Conservation (phyloP, 2,329 filamentous ascomycete genomes). For the Scedosporium dehoogii region DNA sequence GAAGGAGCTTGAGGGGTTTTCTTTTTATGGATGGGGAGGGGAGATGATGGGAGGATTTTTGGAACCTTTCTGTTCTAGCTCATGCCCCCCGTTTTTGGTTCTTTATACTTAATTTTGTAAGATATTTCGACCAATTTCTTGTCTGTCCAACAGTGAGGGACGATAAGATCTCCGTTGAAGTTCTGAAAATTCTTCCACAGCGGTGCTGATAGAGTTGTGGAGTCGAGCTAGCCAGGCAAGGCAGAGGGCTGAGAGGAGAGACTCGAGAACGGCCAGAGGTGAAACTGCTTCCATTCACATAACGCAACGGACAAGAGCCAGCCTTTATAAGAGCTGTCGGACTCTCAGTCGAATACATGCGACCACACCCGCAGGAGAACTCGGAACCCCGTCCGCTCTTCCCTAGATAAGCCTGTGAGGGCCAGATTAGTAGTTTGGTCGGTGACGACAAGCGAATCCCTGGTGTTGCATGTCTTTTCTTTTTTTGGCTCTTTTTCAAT, state of each 20-base stretch:
- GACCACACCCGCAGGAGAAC: neutral
- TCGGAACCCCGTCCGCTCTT: neutral
- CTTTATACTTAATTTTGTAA: too few relatives aligned
- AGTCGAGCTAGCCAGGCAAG: too few relatives aligned
- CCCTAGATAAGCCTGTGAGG: neutral
- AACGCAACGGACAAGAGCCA: neutral
- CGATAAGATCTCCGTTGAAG: too few relatives aligned
- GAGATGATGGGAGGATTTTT: too few relatives aligned
- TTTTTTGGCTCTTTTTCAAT: neutral
- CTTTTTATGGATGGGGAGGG: too few relatives aligned
- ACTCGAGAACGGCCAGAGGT: neutral
- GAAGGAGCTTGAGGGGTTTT: too few relatives aligned
- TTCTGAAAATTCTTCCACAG: too few relatives aligned
- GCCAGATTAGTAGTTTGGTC: neutral
- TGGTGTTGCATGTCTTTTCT: neutral
- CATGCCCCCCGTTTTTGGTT: too few relatives aligned
- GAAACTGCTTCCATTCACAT: neutral
- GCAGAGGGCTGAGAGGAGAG: neutral
- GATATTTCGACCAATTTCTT: too few relatives aligned
- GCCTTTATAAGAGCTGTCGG: neutral
- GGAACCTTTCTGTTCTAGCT: too few relatives aligned
- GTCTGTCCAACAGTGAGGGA: too few relatives aligned
- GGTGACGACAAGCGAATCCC: neutral
- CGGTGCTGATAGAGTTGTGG: too few relatives aligned
- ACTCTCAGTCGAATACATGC: neutral